Evolutionary conservation across 108 stramenopile genomes (phyloP).

Genomic region (Cyclotella baltica): DNA sequence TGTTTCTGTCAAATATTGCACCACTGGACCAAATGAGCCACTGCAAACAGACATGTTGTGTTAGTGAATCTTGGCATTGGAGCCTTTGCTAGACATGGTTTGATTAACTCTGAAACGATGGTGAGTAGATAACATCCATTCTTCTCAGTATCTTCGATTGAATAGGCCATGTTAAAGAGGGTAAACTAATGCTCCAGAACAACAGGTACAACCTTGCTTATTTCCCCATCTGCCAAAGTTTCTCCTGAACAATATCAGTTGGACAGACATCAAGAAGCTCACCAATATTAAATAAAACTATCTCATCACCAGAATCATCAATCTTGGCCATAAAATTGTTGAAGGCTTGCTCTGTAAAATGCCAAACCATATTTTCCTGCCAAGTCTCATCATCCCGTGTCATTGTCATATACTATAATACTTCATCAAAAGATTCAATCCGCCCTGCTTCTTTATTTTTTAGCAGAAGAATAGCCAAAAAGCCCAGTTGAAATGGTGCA

Average conservation of each 20-base stretch:
- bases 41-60: neutral
- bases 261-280: neutral
- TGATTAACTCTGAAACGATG: conserved; percentile 3
- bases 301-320: neutral
- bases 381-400: neutral
- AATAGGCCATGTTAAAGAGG: neutral
- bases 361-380: neutral
- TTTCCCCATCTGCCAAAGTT: conserved; percentile 3
- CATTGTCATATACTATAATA: neutral
- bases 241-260: neutral
- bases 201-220: neutral
- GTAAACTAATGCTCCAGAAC: neutral
- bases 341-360: neutral
- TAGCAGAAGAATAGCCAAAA: neutral
- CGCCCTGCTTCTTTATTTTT: neutral
- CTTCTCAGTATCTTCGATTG: conserved; percentile 5
- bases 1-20: neutral
- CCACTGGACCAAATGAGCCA: neutral
- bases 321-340: neutral
- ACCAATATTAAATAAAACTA: neutral
- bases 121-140: neutral
- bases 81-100: conserved; percentile 3
- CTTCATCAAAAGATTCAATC: neutral
- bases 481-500: conserved; percentile 7
- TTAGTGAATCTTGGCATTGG: neutral